Evolutionary conservation across 129 eudicot genomes (phyloP), one percentile per base, ranked within the genome.

Genomic region (Rutidosis leptorrhynchoides): DNA sequence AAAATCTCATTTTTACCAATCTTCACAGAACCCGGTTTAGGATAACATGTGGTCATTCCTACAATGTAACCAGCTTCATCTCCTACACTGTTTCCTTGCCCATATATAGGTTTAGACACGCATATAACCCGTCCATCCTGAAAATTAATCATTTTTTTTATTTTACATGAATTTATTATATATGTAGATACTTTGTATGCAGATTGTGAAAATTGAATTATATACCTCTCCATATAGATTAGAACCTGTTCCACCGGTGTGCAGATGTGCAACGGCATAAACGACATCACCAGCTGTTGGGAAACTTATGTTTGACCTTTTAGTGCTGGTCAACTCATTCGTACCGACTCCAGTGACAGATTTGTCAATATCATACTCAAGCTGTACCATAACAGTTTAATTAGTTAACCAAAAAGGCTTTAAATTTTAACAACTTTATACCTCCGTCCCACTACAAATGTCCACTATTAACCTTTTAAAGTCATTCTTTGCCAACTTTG

Each of bases 11-110:
- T 84, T 29, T 73, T 78, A 5, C 68, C 37, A 20, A 89, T 83
- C 76, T 77, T 67, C 59, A 85, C 62, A 24, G 93, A 81, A 16
- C 90, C 93, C 1, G 87, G 90, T 65, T 62, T 61, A 60, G 96
- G 96, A 59, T 85, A 89, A 77, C 96, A 85, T 4, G 90, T 83
- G 0, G 90, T 74, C 96, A 89, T 89, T 70, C 96, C 96, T 0
- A 85, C 90, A 68, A 89, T 79, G 65, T 81, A 89, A 58, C 93
- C 96, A 27, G 82, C 77, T 79, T 85, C 96, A 63, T 85, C 80
- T 79, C 96, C 96, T 48, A 81, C 81, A 64, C 77, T 79, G n/a
- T 72, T 72, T 55, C 96, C 93, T 17, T 74, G 46, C 71, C 96
- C 93, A 23, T 85, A 89, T 8, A 58, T 69, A 51, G 96, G 90